These are phyloP conservation scores for Tricholoma bakamatsutake DNA, from an alignment of 768 basidiomycete species.

Conservation along the genomic window DNA sequence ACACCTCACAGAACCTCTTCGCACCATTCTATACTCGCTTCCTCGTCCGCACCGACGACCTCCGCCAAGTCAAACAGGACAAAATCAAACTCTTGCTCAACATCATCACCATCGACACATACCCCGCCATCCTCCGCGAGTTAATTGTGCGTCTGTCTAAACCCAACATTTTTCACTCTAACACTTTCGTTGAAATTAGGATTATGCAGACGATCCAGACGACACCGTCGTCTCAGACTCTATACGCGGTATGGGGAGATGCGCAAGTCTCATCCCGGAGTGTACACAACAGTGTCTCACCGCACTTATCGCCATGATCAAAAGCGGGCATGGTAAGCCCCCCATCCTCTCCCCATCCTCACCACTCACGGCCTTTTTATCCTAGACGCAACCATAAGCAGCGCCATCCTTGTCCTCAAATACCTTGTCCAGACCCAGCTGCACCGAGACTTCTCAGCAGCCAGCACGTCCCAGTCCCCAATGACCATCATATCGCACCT, in stretches of 20 bases:
- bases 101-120: slow-evolving; percentile 61
- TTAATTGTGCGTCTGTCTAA: slow-evolving; percentile 57
- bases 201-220: slow-evolving; percentile 75
- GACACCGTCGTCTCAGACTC: slow-evolving; percentile 67
- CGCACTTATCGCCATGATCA: slow-evolving; percentile 74
- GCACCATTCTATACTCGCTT: slow-evolving; percentile 58
- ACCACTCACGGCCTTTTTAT: not conserved
- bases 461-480: slow-evolving; percentile 33
- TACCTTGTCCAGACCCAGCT: slow-evolving; percentile 71
- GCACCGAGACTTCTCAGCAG: slow-evolving; percentile 12
- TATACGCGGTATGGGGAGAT: slow-evolving; percentile 73
- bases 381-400: slow-evolving; percentile 70
- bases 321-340: slow-evolving; percentile 62
- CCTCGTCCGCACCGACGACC: slow-evolving; percentile 64
- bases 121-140: slow-evolving; percentile 69
- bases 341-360: not conserved
- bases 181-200: slow-evolving; percentile 35
- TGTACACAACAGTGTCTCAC: slow-evolving; percentile 66
- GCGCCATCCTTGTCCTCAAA: slow-evolving; percentile 82
- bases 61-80: slow-evolving; percentile 56
- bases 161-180: not conserved
- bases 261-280: slow-evolving; percentile 64
- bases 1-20: slow-evolving; percentile 50
- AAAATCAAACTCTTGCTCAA: slow-evolving; percentile 74
- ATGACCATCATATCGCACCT: slow-evolving; percentile 72